A percentile compares a stretch with the other conserved stretches of the same genome.
Conservation (phyloP, 1,284 basidiomycete genomes). For the Trametes pubescens region DNA sequence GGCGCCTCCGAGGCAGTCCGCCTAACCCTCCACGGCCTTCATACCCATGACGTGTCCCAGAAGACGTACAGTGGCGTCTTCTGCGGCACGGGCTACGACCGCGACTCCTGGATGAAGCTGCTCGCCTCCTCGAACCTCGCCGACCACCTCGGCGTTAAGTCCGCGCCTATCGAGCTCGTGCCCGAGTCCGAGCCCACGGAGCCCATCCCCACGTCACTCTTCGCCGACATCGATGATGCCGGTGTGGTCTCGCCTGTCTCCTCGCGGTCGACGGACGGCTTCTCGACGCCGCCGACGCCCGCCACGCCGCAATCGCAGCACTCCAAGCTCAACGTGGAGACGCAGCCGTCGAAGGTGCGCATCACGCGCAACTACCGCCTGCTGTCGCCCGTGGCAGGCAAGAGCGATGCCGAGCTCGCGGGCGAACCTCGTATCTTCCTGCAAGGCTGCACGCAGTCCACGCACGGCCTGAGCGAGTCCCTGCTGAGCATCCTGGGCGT, state of each 20-base stretch:
- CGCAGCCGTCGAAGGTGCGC: slow-evolving; percentile 46
- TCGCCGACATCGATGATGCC: slow-evolving; percentile 25
- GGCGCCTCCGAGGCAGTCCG: slow-evolving; percentile 36
- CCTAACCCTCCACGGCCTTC: slow-evolving; percentile 49
- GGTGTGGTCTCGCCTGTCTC: slow-evolving; percentile 20
- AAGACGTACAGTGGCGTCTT: slow-evolving; percentile 59
- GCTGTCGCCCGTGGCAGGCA: slow-evolving; percentile 43
- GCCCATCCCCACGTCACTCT: slow-evolving; percentile 23
- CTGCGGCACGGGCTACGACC: slow-evolving; percentile 66
- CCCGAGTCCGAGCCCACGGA: slow-evolving; percentile 33
- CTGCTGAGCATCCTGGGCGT: slow-evolving; percentile 60
- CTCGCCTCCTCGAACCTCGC: slow-evolving; percentile 54
- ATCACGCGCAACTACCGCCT: slow-evolving; percentile 58
- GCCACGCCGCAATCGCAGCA: slow-evolving; percentile 32
- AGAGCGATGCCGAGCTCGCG: slow-evolving; percentile 16
- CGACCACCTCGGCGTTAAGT: slow-evolving; percentile 50
- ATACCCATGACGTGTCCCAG: slow-evolving; percentile 44
- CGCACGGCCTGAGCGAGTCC: slow-evolving; percentile 67
- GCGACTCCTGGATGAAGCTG: slow-evolving; percentile 57
- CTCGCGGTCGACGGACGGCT: slow-evolving; percentile 27
- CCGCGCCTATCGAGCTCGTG: slow-evolving; percentile 37
- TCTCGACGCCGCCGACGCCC: slow-evolving; percentile 32
- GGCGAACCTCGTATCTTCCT: slow-evolving; percentile 57
- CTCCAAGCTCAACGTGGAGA: slow-evolving; percentile 26
- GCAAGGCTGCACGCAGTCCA: slow-evolving; percentile 64